Evolutionary conservation across 495 filamentous ascomycete species (phyloP).

Genomic region (Cercophora samala): DNA sequence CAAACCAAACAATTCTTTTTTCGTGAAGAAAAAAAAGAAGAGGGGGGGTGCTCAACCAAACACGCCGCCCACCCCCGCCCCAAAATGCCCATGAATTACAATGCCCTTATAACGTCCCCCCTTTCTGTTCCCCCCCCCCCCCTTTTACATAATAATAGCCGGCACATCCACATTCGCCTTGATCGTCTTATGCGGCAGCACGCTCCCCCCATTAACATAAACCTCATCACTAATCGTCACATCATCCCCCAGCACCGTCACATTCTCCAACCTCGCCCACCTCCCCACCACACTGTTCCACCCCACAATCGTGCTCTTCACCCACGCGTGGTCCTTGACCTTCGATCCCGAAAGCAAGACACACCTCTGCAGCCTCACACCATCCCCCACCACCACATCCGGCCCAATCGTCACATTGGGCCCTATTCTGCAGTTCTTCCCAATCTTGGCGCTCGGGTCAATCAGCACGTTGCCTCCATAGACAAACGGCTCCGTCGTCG

Average conservation of each 20-base stretch:
- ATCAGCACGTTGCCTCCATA: slow-evolving; percentile 96
- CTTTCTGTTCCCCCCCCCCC: too few relatives aligned
- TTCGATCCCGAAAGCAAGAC: slow-evolving; percentile 85
- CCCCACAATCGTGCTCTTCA: slow-evolving; percentile 98
- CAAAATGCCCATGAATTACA: not conserved
- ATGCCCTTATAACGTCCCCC: too few relatives aligned
- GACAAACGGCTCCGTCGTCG: slow-evolving; percentile 74
- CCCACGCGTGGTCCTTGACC: slow-evolving; percentile 98
- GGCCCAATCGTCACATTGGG: slow-evolving; percentile 97
- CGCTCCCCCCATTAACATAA: slow-evolving; percentile 96
- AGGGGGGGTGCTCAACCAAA: too few relatives aligned
- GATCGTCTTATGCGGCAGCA: slow-evolving; percentile 98
- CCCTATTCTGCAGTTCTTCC: slow-evolving; percentile 97
- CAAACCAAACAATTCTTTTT: not conserved
- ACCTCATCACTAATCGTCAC: slow-evolving; percentile 99
- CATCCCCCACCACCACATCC: slow-evolving; percentile 91
- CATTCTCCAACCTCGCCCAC: slow-evolving; percentile 97
- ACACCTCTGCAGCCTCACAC: slow-evolving; percentile 90
- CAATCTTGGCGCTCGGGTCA: slow-evolving; percentile 92
- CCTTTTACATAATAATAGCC: slow-evolving; percentile 76
- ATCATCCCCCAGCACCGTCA: slow-evolving; percentile 94
- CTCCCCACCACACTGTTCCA: slow-evolving; percentile 97
- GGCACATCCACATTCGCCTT: slow-evolving; percentile 95
- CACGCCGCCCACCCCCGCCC: too few relatives aligned
- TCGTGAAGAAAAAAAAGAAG: not conserved